Evolutionary conservation across 2,329 filamentous ascomycete genomes (phyloP).

Genomic region (Chalaropsis ovoidea): DNA sequence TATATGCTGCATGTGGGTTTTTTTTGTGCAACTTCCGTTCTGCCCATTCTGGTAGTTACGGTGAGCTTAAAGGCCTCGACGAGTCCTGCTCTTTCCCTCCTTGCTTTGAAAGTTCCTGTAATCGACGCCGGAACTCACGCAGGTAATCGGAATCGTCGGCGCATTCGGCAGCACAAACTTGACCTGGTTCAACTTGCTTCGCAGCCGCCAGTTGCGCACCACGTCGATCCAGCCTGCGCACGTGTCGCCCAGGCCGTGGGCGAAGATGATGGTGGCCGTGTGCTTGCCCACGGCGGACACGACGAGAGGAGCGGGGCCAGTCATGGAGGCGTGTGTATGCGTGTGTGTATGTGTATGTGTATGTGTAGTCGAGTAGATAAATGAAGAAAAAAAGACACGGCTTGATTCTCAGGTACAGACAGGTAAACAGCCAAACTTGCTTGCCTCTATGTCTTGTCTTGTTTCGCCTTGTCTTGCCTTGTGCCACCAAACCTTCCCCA

Average conservation of each 20-base stretch:
- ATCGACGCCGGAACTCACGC: constrained; percentile 41
- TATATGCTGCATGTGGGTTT: not conserved
- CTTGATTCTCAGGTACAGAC: not conserved
- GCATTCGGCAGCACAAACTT: constrained; percentile 93
- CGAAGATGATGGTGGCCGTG: constrained; percentile 89
- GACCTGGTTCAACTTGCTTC: constrained; percentile 74
- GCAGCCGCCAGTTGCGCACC: constrained; percentile 76
- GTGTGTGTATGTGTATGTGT: not conserved
- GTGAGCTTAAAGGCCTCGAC: not conserved
- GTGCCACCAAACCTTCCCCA: constrained; percentile 2
- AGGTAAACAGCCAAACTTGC: not conserved
- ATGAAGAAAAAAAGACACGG: too few relatives aligned
- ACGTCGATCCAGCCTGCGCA: constrained; percentile 70
- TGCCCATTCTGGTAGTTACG: not conserved
- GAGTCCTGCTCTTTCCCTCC: too few relatives aligned
- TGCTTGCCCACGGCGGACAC: constrained; percentile 73
- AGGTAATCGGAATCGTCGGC: constrained; percentile 74
- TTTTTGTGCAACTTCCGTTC: not conserved
- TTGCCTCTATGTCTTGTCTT: too few relatives aligned
- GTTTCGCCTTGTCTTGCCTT: not conserved
- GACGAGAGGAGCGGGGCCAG: constrained; percentile 46
- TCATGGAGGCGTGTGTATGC: not conserved
- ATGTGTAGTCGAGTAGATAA: too few relatives aligned
- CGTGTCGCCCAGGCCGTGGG: constrained; percentile 82
- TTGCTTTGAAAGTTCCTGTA: too few relatives aligned